Evolutionary conservation across 257 asterid genomes (phyloP).

Genomic region (Plantago ovata): DNA sequence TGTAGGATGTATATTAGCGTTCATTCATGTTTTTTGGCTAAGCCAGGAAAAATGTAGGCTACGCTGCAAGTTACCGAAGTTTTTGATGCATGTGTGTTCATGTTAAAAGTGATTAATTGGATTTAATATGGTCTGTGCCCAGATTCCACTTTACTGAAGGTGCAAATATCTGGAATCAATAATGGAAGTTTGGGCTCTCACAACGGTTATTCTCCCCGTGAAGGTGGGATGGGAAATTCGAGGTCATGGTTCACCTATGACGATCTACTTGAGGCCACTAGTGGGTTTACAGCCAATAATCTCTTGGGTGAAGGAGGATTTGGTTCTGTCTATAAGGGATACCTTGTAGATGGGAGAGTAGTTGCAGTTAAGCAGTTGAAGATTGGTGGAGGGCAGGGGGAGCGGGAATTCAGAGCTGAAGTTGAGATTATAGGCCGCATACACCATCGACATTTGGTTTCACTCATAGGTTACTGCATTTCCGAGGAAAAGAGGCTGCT

Average conservation of each 20-base stretch:
- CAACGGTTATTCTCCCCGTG: slow-evolving; percentile 44
- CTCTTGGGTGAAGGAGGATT: slow-evolving; percentile 92
- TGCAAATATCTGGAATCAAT: slow-evolving; percentile 38
- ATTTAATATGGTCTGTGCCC: slow-evolving; percentile 25
- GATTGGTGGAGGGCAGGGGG: slow-evolving; percentile 83
- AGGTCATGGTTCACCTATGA: slow-evolving; percentile 69
- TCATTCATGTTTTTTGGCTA: too few species aligned
- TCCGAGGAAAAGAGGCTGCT: slow-evolving; percentile 77
- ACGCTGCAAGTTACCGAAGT: too few species aligned
- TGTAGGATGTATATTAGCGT: too few species aligned
- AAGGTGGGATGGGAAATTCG: slow-evolving; percentile 66
- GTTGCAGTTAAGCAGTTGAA: slow-evolving; percentile 90
- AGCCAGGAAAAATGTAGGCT: too few species aligned
- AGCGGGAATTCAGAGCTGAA: slow-evolving; percentile 92
- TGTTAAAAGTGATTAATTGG: slow-evolving; percentile 11
- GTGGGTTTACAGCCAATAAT: slow-evolving; percentile 64
- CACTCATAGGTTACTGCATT: slow-evolving; percentile 94
- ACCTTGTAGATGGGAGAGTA: slow-evolving; percentile 63
- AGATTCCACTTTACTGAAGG: slow-evolving; percentile 57
- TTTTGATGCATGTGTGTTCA: slow-evolving; percentile 1
- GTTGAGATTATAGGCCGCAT: slow-evolving; percentile 90
- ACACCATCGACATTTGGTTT: slow-evolving; percentile 96
- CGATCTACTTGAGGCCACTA: slow-evolving; percentile 67
- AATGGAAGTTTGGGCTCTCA: slow-evolving; percentile 35
- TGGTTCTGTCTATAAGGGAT: slow-evolving; percentile 88